Evolutionary conservation across 108 stramenopile genomes (phyloP).

Genomic region (Skeletonema tropicum): DNA sequence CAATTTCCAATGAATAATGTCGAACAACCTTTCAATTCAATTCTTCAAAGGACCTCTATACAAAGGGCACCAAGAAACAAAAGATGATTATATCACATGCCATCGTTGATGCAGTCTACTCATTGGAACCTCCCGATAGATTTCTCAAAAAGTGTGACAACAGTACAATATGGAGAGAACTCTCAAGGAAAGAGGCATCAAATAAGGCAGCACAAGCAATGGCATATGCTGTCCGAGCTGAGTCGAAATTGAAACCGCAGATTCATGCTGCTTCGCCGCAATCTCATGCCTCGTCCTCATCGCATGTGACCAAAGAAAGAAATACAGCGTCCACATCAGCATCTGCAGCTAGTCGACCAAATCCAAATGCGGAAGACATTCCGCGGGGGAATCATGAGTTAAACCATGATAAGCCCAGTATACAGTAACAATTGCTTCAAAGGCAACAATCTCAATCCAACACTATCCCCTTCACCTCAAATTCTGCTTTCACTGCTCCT

Average conservation of each 20-base stretch:
- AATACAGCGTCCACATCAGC: background rate
- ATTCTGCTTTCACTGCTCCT: background rate
- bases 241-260: background rate
- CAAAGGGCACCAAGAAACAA: slow-evolving; percentile 60
- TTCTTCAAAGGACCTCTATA: slow-evolving; percentile 55
- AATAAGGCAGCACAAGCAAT: slow-evolving; percentile 71
- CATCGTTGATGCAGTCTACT: slow-evolving; percentile 64
- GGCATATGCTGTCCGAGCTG: background rate
- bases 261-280: background rate
- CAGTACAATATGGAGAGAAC: slow-evolving; percentile 55
- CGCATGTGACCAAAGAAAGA: background rate
- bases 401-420: background rate
- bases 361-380: background rate
- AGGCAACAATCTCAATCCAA: background rate
- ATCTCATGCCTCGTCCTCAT: background rate
- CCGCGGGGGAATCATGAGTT: background rate
- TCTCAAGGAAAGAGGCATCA: slow-evolving; percentile 67
- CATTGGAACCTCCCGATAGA: slow-evolving; percentile 61
- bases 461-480: background rate
- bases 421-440: background rate
- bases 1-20: background rate
- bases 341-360: background rate
- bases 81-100: slow-evolving; percentile 70
- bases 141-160: slow-evolving; percentile 21
- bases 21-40: background rate